Base-by-base conservation (phyloP, 2,329 filamentous ascomycete species). In the Ciborinia camelliae region DNA sequence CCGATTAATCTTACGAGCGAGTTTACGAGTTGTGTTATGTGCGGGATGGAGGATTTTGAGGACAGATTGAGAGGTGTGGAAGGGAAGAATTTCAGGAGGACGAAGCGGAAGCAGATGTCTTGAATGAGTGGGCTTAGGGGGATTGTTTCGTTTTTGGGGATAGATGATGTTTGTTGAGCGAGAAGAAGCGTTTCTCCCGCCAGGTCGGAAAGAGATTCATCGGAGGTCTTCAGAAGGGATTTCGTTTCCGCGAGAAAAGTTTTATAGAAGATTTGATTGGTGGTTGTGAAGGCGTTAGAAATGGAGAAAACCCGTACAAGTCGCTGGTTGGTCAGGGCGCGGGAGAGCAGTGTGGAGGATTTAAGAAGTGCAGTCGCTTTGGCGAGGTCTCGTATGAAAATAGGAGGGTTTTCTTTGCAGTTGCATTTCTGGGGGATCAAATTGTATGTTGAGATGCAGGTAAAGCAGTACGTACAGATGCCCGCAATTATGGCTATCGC, bases 101-200 rank as follows among this genome's bases (percentile, higher is more conserved):
- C 53, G 26, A 64, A 59, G 35, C 53, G 62, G 14, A 64, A 64
- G 15, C 62, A 64, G 30, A 60, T 23, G 23, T 51, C 26, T 64
- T 59, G 62, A 3, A 64, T 32, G 3, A 60, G 14, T 23, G 62
- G 20, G 5, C n/a, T 30, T 7, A 64, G 9, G 7, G 45, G 53
- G 1, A 15, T 41, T 5, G 18, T 12, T 12, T 41, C 12, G 20
- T 51, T 51, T 4, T 4, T 4, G 4, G 41, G 15, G 18, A 20
- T 51, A 1, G 26, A 26, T 18, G 39, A 45, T 1, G 53, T n/a
- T 1, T 59, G 32, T 15, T 23, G 32, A 18, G 35, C 26, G 18
- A 50, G 30, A 5, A 15, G 15, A 15, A 18, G 2, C 3, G 26
- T 18, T 4, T 1, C 6, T 12, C 35, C 1, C 12, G 18, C 8